Evolutionary conservation across 805 yeast genomes (phyloP).

Genomic region (Candida silvicultrix): DNA sequence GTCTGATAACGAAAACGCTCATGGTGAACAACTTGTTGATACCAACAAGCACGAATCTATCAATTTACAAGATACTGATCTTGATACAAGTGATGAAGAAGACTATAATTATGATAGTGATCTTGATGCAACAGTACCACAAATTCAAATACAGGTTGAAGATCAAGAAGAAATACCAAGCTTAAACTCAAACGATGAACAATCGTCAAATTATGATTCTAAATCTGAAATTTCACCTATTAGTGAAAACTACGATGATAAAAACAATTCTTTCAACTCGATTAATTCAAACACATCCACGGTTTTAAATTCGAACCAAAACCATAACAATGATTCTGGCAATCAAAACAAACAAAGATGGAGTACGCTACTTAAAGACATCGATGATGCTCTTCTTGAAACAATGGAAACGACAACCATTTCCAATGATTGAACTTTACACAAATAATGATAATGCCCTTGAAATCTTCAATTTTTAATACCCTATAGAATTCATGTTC

Average conservation of each 20-base stretch:
- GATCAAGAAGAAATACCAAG: neutral
- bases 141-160: neutral
- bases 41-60: neutral
- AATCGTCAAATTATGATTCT: neutral
- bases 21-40: neutral
- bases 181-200: neutral
- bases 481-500: no score
- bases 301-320: no score
- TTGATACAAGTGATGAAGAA: neutral
- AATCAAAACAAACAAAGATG: constrained; percentile 7
- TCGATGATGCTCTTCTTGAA: constrained; percentile 17
- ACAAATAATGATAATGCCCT: neutral
- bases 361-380: constrained; percentile 18
- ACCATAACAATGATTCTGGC: no score
- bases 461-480: no score
- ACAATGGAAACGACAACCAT: constrained; percentile 2
- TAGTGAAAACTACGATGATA: neutral
- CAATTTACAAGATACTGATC: neutral
- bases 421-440: neutral
- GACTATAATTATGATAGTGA: neutral
- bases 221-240: constrained; percentile 2
- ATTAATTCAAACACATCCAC: neutral
- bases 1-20: no score
- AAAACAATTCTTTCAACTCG: neutral
- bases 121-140: neutral